Conservation (phyloP, 768 basidiomycete genomes). For the Tubosaeta brunneosetosa region DNA sequence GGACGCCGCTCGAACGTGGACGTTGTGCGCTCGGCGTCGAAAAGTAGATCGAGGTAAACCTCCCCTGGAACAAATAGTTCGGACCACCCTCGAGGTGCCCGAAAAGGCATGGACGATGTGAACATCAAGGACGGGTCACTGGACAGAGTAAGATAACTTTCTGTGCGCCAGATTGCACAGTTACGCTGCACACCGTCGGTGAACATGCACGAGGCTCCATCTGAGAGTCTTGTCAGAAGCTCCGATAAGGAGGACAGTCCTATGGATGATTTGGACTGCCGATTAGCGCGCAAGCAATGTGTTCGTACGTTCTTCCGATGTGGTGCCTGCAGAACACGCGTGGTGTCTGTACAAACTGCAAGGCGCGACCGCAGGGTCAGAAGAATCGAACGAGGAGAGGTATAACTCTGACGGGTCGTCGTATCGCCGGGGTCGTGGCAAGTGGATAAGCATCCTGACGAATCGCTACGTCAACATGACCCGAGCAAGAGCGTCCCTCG, state of each 20-base stretch:
- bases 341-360: conserved; percentile 60
- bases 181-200: conserved; percentile 79
- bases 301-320: not conserved
- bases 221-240: conserved; percentile 59
- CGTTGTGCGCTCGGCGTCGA: conserved; percentile 90
- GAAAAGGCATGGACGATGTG: conserved; percentile 94
- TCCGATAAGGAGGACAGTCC: conserved; percentile 50
- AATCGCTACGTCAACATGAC: conserved; percentile 52
- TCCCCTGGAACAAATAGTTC: conserved; percentile 90
- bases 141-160: conserved; percentile 67
- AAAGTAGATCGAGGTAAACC: conserved; percentile 68
- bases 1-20: conserved; percentile 93
- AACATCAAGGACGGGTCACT: conserved; percentile 79
- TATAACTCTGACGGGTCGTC: conserved; percentile 49
- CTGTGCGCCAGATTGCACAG: conserved; percentile 53
- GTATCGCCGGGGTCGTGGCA: conserved; percentile 36
- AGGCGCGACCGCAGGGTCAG: conserved; percentile 42
- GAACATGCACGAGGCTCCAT: conserved; percentile 77
- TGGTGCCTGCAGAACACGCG: conserved; percentile 48
- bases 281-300: conserved; percentile 59
- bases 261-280: conserved; percentile 61
- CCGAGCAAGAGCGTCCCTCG: conserved; percentile 29
- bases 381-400: conserved; percentile 46
- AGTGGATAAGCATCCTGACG: conserved; percentile 67
- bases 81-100: conserved; percentile 87